Evolutionary conservation across 1,139 yeast species (phyloP).

Genomic region (Blastobotrys arbuscula): DNA sequence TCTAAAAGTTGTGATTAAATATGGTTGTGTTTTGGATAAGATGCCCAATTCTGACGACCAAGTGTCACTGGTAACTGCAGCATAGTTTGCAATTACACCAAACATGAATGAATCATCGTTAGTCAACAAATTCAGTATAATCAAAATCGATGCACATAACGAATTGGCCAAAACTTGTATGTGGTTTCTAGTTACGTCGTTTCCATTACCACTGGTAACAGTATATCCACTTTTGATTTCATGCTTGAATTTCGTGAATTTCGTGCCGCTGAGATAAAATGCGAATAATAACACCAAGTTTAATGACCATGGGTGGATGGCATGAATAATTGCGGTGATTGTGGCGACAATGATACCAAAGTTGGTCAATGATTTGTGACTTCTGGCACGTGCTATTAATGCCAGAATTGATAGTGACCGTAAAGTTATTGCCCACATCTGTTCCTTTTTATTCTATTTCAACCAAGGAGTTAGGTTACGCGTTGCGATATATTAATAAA

Average conservation of each 20-base stretch:
- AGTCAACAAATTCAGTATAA: conserved; percentile 20
- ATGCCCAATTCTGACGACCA: conserved; percentile 49
- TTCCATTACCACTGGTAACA: conserved; percentile 8
- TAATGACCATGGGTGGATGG: conserved; percentile 36
- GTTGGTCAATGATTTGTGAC: conserved; percentile 36
- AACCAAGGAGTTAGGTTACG: no score
- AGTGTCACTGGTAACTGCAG: conserved; percentile 46
- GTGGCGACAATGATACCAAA: conserved; percentile 38
- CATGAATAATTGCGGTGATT: conserved; percentile 39
- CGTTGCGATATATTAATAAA: no score
- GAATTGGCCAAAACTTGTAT: conserved; percentile 44
- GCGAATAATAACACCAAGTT: conserved; percentile 34
- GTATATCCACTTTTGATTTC: conserved; percentile 31
- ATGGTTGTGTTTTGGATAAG: conserved; percentile 36
- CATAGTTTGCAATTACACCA: conserved; percentile 41
- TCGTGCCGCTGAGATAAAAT: conserved; percentile 40
- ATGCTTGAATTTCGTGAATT: conserved; percentile 38
- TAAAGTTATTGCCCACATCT: conserved; percentile 1
- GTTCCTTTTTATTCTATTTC: background rate
- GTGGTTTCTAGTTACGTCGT: conserved; percentile 33
- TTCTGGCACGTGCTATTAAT: conserved; percentile 28
- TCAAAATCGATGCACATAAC: conserved; percentile 32
- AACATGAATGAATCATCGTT: conserved; percentile 15
- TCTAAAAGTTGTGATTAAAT: conserved; percentile 40
- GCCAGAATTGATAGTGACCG: conserved; percentile 8